Conservation (phyloP, 257 asterid genomes). For the Thymus quinquecostatus region DNA sequence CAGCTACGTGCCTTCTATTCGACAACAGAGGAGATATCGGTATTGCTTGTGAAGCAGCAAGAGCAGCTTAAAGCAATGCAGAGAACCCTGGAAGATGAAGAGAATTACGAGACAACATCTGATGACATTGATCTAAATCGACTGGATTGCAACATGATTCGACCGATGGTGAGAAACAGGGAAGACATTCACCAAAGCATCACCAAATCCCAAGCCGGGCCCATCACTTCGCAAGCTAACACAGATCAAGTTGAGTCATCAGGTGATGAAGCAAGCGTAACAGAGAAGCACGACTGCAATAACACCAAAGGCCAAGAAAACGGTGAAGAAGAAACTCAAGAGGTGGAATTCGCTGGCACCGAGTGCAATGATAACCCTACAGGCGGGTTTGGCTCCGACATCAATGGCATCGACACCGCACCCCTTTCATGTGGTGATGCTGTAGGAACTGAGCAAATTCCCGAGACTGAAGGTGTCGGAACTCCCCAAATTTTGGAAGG, state of each 20-base stretch:
- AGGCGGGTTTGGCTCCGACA: slow-evolving; percentile 86
- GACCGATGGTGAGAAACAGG: slow-evolving; percentile 39
- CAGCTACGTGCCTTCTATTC: slow-evolving; percentile 98
- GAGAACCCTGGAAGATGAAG: slow-evolving; percentile 92
- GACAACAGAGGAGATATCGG: slow-evolving; percentile 91
- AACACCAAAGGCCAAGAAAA: slow-evolving; percentile 53
- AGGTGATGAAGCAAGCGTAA: slow-evolving; percentile 73
- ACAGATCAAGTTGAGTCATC: slow-evolving; percentile 49
- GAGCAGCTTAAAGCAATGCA: slow-evolving; percentile 98
- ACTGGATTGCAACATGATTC: slow-evolving; percentile 31
- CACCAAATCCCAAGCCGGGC: slow-evolving; percentile 40
- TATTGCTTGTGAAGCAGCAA: slow-evolving; percentile 81
- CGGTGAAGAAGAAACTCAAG: slow-evolving; percentile 79
- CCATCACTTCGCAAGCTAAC: slow-evolving; percentile 36
- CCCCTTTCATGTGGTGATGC: slow-evolving; percentile 51
- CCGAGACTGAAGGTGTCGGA: slow-evolving; percentile 56
- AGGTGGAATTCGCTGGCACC: slow-evolving; percentile 61
- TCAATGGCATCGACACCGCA: slow-evolving; percentile 55
- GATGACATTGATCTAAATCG: slow-evolving; percentile 64
- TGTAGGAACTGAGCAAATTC: slow-evolving; percentile 59
- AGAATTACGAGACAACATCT: slow-evolving; percentile 68
- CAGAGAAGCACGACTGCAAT: slow-evolving; percentile 79
- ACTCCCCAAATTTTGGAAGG: slow-evolving; percentile 39
- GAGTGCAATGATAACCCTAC: slow-evolving; percentile 38
- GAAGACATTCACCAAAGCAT: slow-evolving; percentile 41